Conservation (phyloP, 441 rosid species). For the Pelargonium australe region DNA sequence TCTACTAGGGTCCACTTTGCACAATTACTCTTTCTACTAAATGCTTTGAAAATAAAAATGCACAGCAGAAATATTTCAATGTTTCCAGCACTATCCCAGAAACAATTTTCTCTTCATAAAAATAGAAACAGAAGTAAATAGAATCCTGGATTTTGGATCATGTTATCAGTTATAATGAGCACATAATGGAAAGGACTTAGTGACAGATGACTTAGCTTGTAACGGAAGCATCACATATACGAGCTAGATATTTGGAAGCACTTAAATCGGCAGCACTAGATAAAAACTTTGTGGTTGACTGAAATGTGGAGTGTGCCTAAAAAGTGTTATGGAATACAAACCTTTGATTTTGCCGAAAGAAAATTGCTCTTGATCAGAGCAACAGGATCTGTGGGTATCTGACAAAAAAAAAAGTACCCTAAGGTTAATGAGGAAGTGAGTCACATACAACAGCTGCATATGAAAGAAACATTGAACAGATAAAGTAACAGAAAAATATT, state of each 20-base stretch:
- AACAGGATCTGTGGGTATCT: constrained; percentile 82
- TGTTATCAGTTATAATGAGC: too few species aligned
- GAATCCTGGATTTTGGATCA: neutral
- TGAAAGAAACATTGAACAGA: constrained; percentile 7
- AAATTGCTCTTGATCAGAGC: constrained; percentile 53
- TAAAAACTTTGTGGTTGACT: neutral
- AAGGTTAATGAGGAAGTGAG: constrained; percentile 12
- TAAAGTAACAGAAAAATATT: neutral
- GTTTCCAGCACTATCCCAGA: neutral
- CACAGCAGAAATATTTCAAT: neutral
- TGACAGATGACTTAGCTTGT: too few species aligned
- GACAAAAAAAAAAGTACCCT: constrained; percentile 21
- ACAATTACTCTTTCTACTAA: too few species aligned
- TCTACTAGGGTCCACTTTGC: too few species aligned
- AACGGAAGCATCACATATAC: too few species aligned
- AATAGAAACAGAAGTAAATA: neutral
- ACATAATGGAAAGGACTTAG: too few species aligned
- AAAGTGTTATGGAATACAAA: constrained; percentile 26
- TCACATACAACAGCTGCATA: constrained; percentile 11
- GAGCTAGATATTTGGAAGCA: neutral
- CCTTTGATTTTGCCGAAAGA: constrained; percentile 83
- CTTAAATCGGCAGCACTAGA: neutral
- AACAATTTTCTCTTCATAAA: neutral
- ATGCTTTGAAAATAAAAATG: too few species aligned
- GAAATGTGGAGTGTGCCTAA: constrained; percentile 4